Percentiles rank a stretch among this genome's conserved stretches.
These are phyloP conservation scores for Erodium moschatum DNA, from an alignment of 441 rosid species.

Conservation along the genomic window DNA sequence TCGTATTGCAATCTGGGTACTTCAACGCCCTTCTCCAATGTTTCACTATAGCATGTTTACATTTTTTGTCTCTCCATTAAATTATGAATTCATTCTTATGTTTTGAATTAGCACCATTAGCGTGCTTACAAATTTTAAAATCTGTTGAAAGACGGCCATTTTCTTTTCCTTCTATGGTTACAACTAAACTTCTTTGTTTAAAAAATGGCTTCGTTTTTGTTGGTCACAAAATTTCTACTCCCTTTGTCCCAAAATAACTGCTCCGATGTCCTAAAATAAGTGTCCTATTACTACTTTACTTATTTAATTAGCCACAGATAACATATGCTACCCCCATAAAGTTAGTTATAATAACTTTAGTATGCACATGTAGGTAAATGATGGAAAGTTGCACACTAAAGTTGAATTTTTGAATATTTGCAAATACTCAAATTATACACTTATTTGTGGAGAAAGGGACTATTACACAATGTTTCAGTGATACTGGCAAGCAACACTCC, in stretches of 20 bases:
- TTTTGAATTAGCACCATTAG: background rate
- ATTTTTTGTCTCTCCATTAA: background rate
- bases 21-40: background rate
- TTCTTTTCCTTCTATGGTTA: background rate
- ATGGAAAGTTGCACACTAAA: no score
- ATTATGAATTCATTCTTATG: background rate
- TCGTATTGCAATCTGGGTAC: background rate
- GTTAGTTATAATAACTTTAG: background rate
- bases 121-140: background rate
- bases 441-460: background rate
- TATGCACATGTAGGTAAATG: no score
- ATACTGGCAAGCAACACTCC: background rate
- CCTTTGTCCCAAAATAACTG: background rate
- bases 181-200: background rate
- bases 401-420: no score
- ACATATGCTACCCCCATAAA: background rate
- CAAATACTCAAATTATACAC: no score
- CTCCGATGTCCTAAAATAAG: background rate
- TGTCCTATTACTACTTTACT: background rate
- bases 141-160: background rate
- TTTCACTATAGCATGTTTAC: no score
- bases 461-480: background rate
- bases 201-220: background rate
- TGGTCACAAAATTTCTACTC: background rate
- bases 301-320: background rate